Evolutionary conservation across 495 filamentous ascomycete genomes (phyloP).

Genomic region (Terfezia claveryi): DNA sequence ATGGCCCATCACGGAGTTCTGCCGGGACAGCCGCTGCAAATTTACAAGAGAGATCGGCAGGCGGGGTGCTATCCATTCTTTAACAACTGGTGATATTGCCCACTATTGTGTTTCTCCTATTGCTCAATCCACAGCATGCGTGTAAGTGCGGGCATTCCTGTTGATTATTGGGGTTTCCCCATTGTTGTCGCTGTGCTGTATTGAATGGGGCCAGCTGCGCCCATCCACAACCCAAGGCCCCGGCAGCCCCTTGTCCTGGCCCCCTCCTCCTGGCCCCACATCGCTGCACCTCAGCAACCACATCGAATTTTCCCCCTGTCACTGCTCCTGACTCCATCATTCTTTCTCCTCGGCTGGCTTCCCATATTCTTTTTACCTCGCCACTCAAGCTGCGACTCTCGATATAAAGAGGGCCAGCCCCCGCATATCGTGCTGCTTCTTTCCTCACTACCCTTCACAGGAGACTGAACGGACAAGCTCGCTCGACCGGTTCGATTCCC

Average conservation of each 20-base stretch:
- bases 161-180: not conserved
- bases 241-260: not conserved
- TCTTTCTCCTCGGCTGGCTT: too few relatives aligned
- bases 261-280: not conserved
- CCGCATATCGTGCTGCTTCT: not conserved
- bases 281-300: not conserved
- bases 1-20: too few relatives aligned
- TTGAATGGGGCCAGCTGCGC: too few relatives aligned
- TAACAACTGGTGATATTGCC: too few relatives aligned
- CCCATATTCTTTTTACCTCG: too few relatives aligned
- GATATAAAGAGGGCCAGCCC: not conserved
- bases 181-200: not conserved
- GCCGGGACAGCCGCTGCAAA: too few relatives aligned
- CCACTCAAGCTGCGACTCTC: not conserved
- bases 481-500: not conserved
- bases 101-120: too few relatives aligned
- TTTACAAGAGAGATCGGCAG: too few relatives aligned
- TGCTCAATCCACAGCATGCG: too few relatives aligned
- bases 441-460: not conserved
- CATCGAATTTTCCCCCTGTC: not conserved
- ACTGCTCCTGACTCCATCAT: too few relatives aligned
- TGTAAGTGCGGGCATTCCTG: too few relatives aligned
- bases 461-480: not conserved
- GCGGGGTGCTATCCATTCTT: too few relatives aligned
- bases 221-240: not conserved